phyloP scores from a whole-genome alignment of 2,329 filamentous ascomycete genomes.

The Fusarium avenaceum region DNA sequence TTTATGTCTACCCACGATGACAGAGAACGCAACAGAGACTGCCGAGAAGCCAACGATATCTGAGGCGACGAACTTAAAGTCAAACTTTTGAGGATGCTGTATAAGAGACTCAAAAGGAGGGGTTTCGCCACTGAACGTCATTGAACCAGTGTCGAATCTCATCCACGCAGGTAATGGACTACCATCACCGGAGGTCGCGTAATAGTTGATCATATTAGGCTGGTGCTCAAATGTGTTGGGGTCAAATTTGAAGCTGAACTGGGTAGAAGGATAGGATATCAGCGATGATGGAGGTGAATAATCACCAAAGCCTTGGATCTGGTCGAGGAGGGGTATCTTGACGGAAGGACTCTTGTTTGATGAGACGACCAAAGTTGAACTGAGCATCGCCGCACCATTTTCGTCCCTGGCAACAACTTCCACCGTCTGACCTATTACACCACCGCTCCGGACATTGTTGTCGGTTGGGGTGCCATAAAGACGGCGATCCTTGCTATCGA shows the following conservation, averaged over 20 bases:
- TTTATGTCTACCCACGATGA: constrained; percentile 79
- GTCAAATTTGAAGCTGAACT: constrained; percentile 68
- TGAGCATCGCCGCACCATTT: constrained; percentile 72
- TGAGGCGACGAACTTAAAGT: constrained; percentile 80
- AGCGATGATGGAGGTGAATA: constrained; percentile 73
- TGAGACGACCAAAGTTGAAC: constrained; percentile 79
- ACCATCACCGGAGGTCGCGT: constrained; percentile 80
- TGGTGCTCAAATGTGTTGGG: constrained; percentile 73
- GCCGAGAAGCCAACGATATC: constrained; percentile 84
- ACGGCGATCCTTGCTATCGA: constrained; percentile 74
- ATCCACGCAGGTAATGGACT: constrained; percentile 91
- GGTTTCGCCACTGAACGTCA: constrained; percentile 79
- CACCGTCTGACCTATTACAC: constrained; percentile 72
- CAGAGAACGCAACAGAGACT: constrained; percentile 73
- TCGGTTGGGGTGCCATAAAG: constrained; percentile 78
- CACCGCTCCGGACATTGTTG: constrained; percentile 61
- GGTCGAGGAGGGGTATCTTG: constrained; percentile 67
- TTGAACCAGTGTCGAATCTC: constrained; percentile 72
- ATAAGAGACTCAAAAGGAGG: constrained; percentile 74
- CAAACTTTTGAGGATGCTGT: constrained; percentile 78
- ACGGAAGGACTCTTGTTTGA: constrained; percentile 67
- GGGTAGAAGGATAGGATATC: constrained; percentile 65
- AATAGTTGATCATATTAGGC: constrained; percentile 73
- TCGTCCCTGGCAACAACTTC: constrained; percentile 77
- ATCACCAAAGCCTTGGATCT: constrained; percentile 70